Evolutionary conservation across 1,139 yeast species (phyloP).

Genomic region (Yamadazyma jaroonii): DNA sequence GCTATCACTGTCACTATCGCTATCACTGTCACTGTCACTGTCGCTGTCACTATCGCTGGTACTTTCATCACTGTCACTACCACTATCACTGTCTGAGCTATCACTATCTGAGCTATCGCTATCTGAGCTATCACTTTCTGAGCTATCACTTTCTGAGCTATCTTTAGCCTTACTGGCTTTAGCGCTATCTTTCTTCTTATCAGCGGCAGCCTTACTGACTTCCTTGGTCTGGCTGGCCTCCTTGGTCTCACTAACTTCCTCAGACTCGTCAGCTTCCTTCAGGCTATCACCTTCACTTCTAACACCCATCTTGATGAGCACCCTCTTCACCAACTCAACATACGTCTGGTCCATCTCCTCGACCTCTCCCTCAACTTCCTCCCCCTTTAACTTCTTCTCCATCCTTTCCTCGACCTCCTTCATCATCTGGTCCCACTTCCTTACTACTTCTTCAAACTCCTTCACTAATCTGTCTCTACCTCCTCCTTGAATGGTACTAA

Average conservation of each 20-base stretch:
- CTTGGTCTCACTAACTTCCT: too few relatives aligned
- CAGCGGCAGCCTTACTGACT: background rate
- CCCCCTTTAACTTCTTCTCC: conserved; percentile 18
- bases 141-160: conserved; percentile 1
- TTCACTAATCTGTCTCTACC: conserved; percentile 57
- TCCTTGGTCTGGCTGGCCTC: too few relatives aligned
- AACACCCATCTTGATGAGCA: conserved; percentile 36
- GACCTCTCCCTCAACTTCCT: conserved; percentile 23
- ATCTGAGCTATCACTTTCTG: conserved; percentile 5
- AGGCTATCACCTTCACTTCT: conserved; percentile 30
- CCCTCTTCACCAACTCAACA: conserved; percentile 43
- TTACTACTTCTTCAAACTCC: conserved; percentile 47
- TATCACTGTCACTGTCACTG: conserved; percentile 2
- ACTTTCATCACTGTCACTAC: conserved; percentile 4
- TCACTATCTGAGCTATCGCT: background rate
- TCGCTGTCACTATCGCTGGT: conserved; percentile 5
- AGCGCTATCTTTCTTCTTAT: background rate
- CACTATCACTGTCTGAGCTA: background rate
- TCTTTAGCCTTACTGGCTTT: background rate
- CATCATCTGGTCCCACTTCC: conserved; percentile 57
- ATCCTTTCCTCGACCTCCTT: conserved; percentile 38
- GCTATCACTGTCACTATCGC: conserved; percentile 4
- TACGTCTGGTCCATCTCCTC: conserved; percentile 26
- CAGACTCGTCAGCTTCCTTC: too few relatives aligned
- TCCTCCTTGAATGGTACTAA: conserved; percentile 74